A percentile compares a stretch with the other conserved stretches of the same genome.
Conservation (phyloP, 805 yeast species). For the Torulaspora indica region DNA sequence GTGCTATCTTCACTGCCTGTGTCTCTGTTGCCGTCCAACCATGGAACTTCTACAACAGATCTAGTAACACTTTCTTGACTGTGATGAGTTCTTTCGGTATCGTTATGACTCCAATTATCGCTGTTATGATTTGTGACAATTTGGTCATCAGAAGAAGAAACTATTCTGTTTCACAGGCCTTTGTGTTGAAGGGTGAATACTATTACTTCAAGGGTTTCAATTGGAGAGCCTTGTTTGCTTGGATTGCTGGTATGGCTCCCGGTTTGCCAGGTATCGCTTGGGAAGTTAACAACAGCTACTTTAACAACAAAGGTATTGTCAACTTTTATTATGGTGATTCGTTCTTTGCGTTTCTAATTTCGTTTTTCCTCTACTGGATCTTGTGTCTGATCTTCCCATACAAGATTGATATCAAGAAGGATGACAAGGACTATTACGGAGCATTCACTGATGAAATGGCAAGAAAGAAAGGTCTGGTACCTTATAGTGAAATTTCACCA, state of each 20-base stretch:
- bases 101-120: conserved; percentile 38
- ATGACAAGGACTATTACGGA: conserved; percentile 40
- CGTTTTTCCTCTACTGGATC: conserved; percentile 39
- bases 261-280: conserved; percentile 47
- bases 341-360: conserved; percentile 40
- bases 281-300: conserved; percentile 33
- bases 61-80: conserved; percentile 35
- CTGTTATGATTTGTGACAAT: conserved; percentile 41
- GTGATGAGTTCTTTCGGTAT: conserved; percentile 40
- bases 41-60: conserved; percentile 39
- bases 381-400: conserved; percentile 39
- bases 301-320: conserved; percentile 36
- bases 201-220: conserved; percentile 40
- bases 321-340: conserved; percentile 44
- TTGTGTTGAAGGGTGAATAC: conserved; percentile 33
- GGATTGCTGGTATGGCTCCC: conserved; percentile 41
- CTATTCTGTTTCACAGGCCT: conserved; percentile 35
- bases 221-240: conserved; percentile 37
- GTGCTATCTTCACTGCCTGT: conserved; percentile 37
- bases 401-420: conserved; percentile 35
- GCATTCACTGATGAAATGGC: conserved; percentile 39
- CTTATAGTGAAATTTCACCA: conserved; percentile 30
- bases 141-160: conserved; percentile 37
- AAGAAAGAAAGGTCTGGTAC: conserved; percentile 32
- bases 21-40: conserved; percentile 39